Evolutionary conservation across 2,329 filamentous ascomycete genomes (phyloP), one percentile per base, ranked within the genome.

Genomic region (Venturia asperata): DNA sequence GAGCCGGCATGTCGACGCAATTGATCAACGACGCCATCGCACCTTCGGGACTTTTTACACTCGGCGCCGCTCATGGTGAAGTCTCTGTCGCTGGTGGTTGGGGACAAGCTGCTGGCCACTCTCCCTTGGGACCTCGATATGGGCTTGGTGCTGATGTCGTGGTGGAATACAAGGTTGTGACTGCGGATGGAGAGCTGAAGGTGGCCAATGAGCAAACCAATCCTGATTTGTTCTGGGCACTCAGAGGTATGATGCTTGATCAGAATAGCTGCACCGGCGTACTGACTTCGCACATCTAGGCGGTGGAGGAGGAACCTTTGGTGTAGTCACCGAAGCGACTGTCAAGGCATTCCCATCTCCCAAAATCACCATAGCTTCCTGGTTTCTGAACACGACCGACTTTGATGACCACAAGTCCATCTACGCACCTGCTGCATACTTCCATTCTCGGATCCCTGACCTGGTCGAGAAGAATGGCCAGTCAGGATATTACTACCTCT

Each of bases 91-190:
- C 70, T 15, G 77, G 77, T 19, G 77, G 77, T 1, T 79, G 77
- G 66, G 73, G 76, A 34, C 75, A 77, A 65, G 76, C 77, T 52
- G 78, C 76, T 61, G 78, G 78, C 5, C 76, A 80, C 65, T 77
- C 76, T 2, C 75, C 77, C 0, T 65, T 79, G 34, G 69, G 72
- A 6, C 69, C 70, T 10, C 72, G 73, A 15, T 75, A 77, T 41
- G 76, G 76, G 1, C 72, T 77, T 71, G 74, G 72, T 49, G 72
- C 72, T 47, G 74, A 77, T 61, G 72, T 73, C n/a, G 70, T 73
- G 3, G 68, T 77, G 11, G 72, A 73, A 3, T 76, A 75, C 63
- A 73, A 75, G 21, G 72, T 74, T 10, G 71, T 78, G 21, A 77
- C 75, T 19, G 65, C 65, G 15, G 65, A 66, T 39, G 65, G 65